Evolutionary conservation across 495 filamentous ascomycete genomes (phyloP).

Genomic region (Xeromyces bisporus): DNA sequence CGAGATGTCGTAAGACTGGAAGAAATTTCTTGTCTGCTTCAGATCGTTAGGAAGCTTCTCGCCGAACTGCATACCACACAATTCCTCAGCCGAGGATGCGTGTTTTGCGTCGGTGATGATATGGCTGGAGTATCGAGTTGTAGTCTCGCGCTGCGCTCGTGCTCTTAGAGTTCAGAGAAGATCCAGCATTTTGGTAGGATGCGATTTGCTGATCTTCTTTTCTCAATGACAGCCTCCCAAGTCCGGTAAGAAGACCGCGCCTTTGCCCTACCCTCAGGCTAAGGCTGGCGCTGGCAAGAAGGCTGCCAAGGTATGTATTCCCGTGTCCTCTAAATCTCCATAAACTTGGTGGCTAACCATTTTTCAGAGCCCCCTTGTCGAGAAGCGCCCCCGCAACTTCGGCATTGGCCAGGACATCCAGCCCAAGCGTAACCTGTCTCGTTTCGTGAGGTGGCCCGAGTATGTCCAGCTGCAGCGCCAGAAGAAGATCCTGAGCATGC

Average conservation of each 20-base stretch:
- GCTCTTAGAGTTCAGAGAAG: slow-evolving; percentile 88
- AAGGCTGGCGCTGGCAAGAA: slow-evolving; percentile 88
- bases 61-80: slow-evolving; percentile 18
- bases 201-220: slow-evolving; percentile 89
- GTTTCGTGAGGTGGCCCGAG: slow-evolving; percentile 99
- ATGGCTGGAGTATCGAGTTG: slow-evolving; percentile 66
- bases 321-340: no score
- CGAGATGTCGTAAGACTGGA: slow-evolving; percentile 22
- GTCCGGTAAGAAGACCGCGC: slow-evolving; percentile 85
- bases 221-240: slow-evolving; percentile 99
- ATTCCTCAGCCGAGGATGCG: slow-evolving; percentile 23
- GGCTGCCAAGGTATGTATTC: slow-evolving; percentile 66
- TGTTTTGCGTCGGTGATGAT: slow-evolving; percentile 42
- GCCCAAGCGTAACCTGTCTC: slow-evolving; percentile 88
- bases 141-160: slow-evolving; percentile 20
- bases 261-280: slow-evolving; percentile 87
- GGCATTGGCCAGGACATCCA: slow-evolving; percentile 99
- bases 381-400: slow-evolving; percentile 94
- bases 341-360: slow-evolving; percentile 10
- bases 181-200: slow-evolving; percentile 59
- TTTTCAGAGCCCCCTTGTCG: slow-evolving; percentile 91
- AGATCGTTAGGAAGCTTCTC: no score
- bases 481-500: slow-evolving; percentile 97
- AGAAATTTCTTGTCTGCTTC: slow-evolving; percentile 13
- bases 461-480: slow-evolving; percentile 98